Evolutionary conservation across 805 yeast genomes (phyloP), one percentile per base, ranked within the genome.

Genomic region (Candida dajiaensis): DNA sequence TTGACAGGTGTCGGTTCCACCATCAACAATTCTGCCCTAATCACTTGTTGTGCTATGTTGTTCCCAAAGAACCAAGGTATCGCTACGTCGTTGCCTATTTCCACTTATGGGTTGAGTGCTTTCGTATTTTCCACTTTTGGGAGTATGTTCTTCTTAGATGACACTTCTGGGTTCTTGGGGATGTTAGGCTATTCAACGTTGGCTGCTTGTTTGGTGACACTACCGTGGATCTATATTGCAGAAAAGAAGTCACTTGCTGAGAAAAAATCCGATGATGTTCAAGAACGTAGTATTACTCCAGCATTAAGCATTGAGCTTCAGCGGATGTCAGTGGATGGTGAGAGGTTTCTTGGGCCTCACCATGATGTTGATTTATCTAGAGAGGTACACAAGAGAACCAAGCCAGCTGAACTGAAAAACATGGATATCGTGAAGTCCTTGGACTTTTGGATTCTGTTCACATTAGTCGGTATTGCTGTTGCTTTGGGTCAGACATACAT

Each of bases 401-500:
- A 20, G 23, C 22, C 22, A 11, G 12, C 39, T 20, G 39, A 36
- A 6, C n/a, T 36, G 15, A 19, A 13, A 4, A 20, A 18, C 22
- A n/a, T 19, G 39, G 52, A 53, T 9, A 51, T 72, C 4, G 44
- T 68, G 13, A 59, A 46, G 15, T 53, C 56, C 20, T 39, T 54
- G 0, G 63, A 66, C 16, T 85, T 80, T 56, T 74, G 86, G 73
- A 58, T 70, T 6, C 73, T 82, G 45, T 71, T 73, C 36, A 21
- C 68, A 2, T 63, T 78, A 16, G 66, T 82, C 26, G 78, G 88
- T 1, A 52, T 82, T 19, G 57, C 78, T 16, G 77, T 85, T 10
- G 90, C 89, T 0, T 60, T 80, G 46, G 85, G 89, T 23, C 92
- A 85, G 55, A 77, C 83, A 76, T 86, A 81, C 59, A 85, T 85